These are phyloP conservation scores for Suhomyces maxii DNA, from an alignment of 1,139 yeast species.

Conservation along the genomic window DNA sequence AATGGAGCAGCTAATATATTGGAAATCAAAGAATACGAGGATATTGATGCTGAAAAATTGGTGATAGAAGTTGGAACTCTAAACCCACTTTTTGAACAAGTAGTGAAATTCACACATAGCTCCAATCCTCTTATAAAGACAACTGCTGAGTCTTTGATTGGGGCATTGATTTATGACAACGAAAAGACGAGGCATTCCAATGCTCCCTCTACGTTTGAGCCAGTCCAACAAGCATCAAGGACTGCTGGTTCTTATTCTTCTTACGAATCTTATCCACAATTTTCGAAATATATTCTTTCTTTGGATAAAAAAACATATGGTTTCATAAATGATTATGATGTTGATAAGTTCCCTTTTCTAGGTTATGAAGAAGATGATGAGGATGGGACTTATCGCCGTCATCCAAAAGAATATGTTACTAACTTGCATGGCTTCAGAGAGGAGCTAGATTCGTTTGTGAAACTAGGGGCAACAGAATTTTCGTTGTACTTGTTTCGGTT, in stretches of 20 bases:
- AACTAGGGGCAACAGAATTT: background rate
- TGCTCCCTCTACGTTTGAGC: too few species aligned
- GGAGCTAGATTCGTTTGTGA: too few species aligned
- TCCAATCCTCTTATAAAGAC: conserved; percentile 20
- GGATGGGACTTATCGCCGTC: too few species aligned
- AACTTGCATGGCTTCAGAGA: too few species aligned
- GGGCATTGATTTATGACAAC: conserved; percentile 33
- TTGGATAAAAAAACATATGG: conserved; percentile 19
- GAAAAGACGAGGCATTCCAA: conserved; percentile 13
- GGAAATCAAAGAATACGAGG: conserved; percentile 13
- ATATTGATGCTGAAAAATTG: conserved; percentile 9
- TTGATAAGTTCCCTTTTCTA: too few species aligned
- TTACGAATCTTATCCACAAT: conserved; percentile 2
- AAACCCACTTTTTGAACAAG: conserved; percentile 15
- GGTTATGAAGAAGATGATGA: too few species aligned
- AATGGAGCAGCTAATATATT: conserved; percentile 12
- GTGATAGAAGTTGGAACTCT: conserved; percentile 12
- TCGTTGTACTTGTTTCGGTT: conserved; percentile 9
- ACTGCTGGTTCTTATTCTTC: conserved; percentile 12
- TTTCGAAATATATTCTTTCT: conserved; percentile 26
- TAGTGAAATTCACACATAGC: conserved; percentile 13
- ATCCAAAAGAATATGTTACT: too few species aligned
- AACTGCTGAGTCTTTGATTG: conserved; percentile 40
- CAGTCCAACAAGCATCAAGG: conserved; percentile 8
- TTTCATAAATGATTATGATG: background rate